Percentiles rank a stretch among this genome's conserved stretches.
Evolutionary conservation across 2,329 filamentous ascomycete genomes (phyloP).

Genomic region (Ilyonectria destructans): DNA sequence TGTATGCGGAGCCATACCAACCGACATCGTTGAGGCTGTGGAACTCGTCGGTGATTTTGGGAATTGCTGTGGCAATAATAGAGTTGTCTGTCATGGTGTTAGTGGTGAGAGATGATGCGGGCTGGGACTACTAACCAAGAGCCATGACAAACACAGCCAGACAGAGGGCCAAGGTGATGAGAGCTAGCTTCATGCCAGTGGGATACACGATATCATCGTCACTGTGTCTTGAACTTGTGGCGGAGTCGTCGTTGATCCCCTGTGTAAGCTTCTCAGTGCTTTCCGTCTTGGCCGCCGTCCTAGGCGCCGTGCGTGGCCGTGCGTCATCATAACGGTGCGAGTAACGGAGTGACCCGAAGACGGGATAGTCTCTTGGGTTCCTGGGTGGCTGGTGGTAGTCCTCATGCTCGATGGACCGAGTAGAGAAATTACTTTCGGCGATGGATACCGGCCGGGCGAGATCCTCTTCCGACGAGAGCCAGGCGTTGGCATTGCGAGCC

Average conservation of each 20-base stretch:
- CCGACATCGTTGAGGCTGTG: constrained; percentile 63
- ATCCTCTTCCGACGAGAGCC: constrained; percentile 46
- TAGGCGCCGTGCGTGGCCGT: constrained; percentile 38
- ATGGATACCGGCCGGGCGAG: constrained; percentile 44
- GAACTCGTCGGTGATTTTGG: constrained; percentile 61
- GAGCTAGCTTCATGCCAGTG: constrained; percentile 46
- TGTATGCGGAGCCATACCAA: constrained; percentile 65
- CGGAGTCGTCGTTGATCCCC: constrained; percentile 15
- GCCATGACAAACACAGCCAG: constrained; percentile 61
- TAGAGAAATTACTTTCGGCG: constrained; percentile 43
- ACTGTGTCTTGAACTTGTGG: background rate
- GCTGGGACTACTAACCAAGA: constrained; percentile 48
- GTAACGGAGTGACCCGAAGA: constrained; percentile 44
- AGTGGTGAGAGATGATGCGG: background rate
- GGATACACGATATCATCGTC: constrained; percentile 41
- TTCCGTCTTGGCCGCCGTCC: constrained; percentile 39
- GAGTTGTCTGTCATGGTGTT: constrained; percentile 52
- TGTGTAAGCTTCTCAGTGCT: constrained; percentile 50
- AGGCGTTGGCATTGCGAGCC: constrained; percentile 43
- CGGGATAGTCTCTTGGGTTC: constrained; percentile 38
- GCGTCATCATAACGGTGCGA: constrained; percentile 44
- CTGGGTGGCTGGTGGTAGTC: constrained; percentile 33
- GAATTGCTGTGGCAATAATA: constrained; percentile 63
- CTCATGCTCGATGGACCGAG: constrained; percentile 40
- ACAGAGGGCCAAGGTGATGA: constrained; percentile 58